A percentile compares a stretch with the other conserved stretches of the same genome.
These are phyloP conservation scores for Trypethelium eluteriae DNA, from an alignment of 495 filamentous ascomycete genomes.

Conservation along the genomic window DNA sequence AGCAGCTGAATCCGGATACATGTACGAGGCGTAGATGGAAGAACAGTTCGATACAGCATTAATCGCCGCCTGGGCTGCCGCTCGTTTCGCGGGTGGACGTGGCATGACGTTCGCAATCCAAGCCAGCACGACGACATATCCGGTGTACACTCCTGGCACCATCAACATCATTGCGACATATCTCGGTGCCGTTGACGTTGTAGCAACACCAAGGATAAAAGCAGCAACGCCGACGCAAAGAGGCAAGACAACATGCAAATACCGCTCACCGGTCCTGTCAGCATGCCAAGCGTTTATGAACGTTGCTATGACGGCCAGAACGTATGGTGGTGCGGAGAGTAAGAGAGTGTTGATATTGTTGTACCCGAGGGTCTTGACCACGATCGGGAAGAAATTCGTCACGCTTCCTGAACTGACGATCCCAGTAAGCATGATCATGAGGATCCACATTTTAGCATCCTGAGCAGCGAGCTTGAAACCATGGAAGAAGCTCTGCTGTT, in stretches of 20 bases:
- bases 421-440: constrained; percentile 58
- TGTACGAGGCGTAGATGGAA: constrained; percentile 66
- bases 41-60: constrained; percentile 71
- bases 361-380: constrained; percentile 67
- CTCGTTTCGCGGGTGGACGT: constrained; percentile 75
- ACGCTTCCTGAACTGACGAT: constrained; percentile 19
- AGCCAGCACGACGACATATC: constrained; percentile 64
- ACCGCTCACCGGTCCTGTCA: constrained; percentile 70
- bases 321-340: constrained; percentile 58
- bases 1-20: constrained; percentile 52
- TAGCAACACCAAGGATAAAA: constrained; percentile 69
- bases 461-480: constrained; percentile 63
- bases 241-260: constrained; percentile 64
- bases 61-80: constrained; percentile 71
- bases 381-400: constrained; percentile 71
- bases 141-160: constrained; percentile 56
- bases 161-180: constrained; percentile 84
- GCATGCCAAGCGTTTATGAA: constrained; percentile 71
- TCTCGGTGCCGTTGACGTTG: constrained; percentile 54
- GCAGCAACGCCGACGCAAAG: constrained; percentile 60
- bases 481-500: constrained; percentile 34
- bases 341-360: constrained; percentile 61
- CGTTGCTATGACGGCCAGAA: constrained; percentile 59
- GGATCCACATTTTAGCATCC: constrained; percentile 65
- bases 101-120: constrained; percentile 78